Conservation (phyloP, 768 basidiomycete species). For the Termitomyces sp. region DNA sequence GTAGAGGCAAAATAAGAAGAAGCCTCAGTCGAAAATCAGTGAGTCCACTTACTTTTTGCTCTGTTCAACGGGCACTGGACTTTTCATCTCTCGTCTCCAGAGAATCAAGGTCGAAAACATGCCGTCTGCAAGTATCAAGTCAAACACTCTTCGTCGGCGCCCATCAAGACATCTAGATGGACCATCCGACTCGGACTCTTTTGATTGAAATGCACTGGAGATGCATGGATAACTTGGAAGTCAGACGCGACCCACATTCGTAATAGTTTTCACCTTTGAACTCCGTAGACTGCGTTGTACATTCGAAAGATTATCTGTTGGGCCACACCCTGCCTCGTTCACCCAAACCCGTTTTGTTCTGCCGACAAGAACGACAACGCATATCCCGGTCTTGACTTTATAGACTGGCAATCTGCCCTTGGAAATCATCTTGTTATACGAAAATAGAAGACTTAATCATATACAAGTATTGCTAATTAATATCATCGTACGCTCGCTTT, state of each 20-base stretch:
- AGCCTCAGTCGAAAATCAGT: slow-evolving; percentile 19
- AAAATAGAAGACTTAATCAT: background rate
- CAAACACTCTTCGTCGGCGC: slow-evolving; percentile 37
- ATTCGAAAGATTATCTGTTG: no score
- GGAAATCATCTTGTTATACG: background rate
- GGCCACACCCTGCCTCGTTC: no score
- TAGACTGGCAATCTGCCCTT: background rate
- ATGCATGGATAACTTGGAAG: background rate
- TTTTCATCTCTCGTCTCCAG: slow-evolving; percentile 4
- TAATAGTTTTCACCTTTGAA: background rate
- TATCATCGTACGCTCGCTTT: background rate
- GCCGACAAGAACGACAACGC: slow-evolving; percentile 23
- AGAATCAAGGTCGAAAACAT: slow-evolving; percentile 25
- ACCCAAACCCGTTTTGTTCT: slow-evolving; percentile 13
- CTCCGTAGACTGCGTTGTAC: background rate
- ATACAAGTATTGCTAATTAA: background rate
- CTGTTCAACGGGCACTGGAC: background rate
- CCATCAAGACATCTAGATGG: slow-evolving; percentile 33
- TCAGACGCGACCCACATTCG: background rate
- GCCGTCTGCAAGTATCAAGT: slow-evolving; percentile 21
- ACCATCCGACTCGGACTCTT: slow-evolving; percentile 22
- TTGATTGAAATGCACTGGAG: background rate
- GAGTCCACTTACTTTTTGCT: slow-evolving; percentile 2
- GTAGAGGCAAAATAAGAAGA: slow-evolving; percentile 20
- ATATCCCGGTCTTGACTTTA: slow-evolving; percentile 24